Evolutionary conservation across 495 filamentous ascomycete species (phyloP), one percentile per base, ranked within the genome.

Genomic region (Apodospora peruviana): DNA sequence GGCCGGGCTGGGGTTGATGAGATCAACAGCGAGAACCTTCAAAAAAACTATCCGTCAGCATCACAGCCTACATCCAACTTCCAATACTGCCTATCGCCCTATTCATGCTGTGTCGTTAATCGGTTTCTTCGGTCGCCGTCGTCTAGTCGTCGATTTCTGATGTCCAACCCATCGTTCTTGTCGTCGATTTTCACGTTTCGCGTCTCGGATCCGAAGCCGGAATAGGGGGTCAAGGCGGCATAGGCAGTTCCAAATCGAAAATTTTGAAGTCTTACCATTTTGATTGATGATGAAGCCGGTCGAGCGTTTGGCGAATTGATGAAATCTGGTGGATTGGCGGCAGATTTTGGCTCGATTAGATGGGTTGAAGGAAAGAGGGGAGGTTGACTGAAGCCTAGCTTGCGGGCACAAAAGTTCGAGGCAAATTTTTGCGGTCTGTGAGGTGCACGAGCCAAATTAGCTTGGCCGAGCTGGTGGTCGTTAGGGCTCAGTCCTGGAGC

Each of bases 1-100:
- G 67, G 87, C 87, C 68, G 93, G 90, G 66, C 83, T 85, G 62
- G 93, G 93, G 85, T 98, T 96, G 74, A 98, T 87, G 60, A 98
- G 91, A 85, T 98, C 93, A 81, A 96, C 86, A 74, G 93, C 91
- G 83, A 98, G 90, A 91, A 96, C 90, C 93, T 98, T 68, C 50
- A 48, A 49, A 17, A 19, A 54, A 48, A 25, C 47, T 54, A 61
- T 48, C 47, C 45, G 66, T 77, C 61, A 78, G 74, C 69, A 59
- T 51, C 25, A 43, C 50, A 19, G 51, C 44, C 32, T 46, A 27
- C 44, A 10, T 32, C 25, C n/a, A 25, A 34, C 5, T 19, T 34
- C 5, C 8, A 32, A 34, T 44, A 34, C 36, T 16, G 11, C 16
- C 8, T 38, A 2, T 38, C 12, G 8, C 16, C 14, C 8, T 16